A percentile compares a stretch with the other conserved stretches of the same genome.
Evolutionary conservation across 2,329 filamentous ascomycete species (phyloP).

Genomic region (Venturia oleaginea): DNA sequence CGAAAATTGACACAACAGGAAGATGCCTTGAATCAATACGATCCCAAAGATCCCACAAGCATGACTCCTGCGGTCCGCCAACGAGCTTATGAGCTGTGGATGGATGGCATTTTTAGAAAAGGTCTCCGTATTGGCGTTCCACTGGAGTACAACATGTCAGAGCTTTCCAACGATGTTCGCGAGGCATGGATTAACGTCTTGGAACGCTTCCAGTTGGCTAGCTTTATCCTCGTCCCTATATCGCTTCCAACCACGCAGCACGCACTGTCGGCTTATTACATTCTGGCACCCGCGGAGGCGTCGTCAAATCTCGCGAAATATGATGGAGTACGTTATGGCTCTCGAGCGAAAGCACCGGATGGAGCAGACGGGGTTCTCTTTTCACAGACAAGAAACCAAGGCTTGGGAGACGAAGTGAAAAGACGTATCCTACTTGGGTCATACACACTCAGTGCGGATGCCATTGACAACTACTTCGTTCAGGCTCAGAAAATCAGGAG

Average conservation of each 20-base stretch:
- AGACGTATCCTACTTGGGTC: slow-evolving; percentile 81
- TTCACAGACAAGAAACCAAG: slow-evolving; percentile 7
- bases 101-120: background rate
- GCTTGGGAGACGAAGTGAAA: slow-evolving; percentile 75
- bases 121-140: slow-evolving; percentile 44
- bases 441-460: slow-evolving; percentile 80
- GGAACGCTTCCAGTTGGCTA: slow-evolving; percentile 49
- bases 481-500: slow-evolving; percentile 83
- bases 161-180: slow-evolving; percentile 63
- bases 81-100: slow-evolving; percentile 20
- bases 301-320: slow-evolving; percentile 95
- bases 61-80: slow-evolving; percentile 48
- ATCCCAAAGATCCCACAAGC: slow-evolving; percentile 67
- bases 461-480: slow-evolving; percentile 94
- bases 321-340: slow-evolving; percentile 89
- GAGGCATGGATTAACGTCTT: slow-evolving; percentile 60
- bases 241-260: slow-evolving; percentile 75
- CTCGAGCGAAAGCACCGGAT: slow-evolving; percentile 45
- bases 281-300: slow-evolving; percentile 89
- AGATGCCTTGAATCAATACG: slow-evolving; percentile 44
- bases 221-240: slow-evolving; percentile 64
- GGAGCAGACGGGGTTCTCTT: slow-evolving; percentile 40
- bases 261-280: slow-evolving; percentile 87
- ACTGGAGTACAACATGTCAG: slow-evolving; percentile 77
- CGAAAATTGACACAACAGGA: background rate